phyloP scores from a whole-genome alignment of 192 early-diverging fungal species.

The Gamsiella multidivaricata region DNA sequence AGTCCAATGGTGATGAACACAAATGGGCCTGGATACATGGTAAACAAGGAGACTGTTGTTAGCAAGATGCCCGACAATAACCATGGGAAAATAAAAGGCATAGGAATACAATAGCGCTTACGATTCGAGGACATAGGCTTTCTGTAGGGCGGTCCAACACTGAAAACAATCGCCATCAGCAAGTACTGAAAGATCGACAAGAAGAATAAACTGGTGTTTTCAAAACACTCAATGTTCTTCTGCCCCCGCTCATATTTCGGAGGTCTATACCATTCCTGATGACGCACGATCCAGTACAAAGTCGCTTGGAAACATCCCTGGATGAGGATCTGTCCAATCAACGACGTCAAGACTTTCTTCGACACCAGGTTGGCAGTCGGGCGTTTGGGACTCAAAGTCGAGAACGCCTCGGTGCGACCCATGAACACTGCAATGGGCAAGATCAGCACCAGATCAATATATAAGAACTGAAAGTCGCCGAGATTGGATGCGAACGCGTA shows the following conservation, averaged over 20 bases:
- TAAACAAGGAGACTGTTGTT: background rate
- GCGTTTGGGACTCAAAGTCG: slow-evolving; percentile 75
- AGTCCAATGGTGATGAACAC: slow-evolving; percentile 70
- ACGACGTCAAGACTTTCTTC: slow-evolving; percentile 90
- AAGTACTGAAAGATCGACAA: slow-evolving; percentile 94
- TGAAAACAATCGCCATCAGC: slow-evolving; percentile 88
- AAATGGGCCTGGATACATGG: slow-evolving; percentile 63
- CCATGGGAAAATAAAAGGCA: background rate
- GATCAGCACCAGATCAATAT: slow-evolving; percentile 93
- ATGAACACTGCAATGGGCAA: slow-evolving; percentile 89
- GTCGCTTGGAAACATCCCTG: slow-evolving; percentile 83
- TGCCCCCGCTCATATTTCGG: slow-evolving; percentile 73
- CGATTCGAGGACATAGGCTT: slow-evolving; percentile 89
- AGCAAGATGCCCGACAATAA: background rate
- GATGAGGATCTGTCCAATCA: slow-evolving; percentile 90
- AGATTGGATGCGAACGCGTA: slow-evolving; percentile 90
- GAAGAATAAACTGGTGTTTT: slow-evolving; percentile 94
- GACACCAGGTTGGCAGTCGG: slow-evolving; percentile 93
- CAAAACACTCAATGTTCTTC: slow-evolving; percentile 79
- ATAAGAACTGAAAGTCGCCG: slow-evolving; percentile 96
- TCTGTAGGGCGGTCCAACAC: slow-evolving; percentile 95
- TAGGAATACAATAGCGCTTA: slow-evolving; percentile 47
- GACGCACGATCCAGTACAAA: slow-evolving; percentile 77
- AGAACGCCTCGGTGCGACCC: slow-evolving; percentile 90
- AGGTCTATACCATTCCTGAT: slow-evolving; percentile 73